Conservation (phyloP, 2,329 filamentous ascomycete species). For the Claviceps fusiformis region DNA sequence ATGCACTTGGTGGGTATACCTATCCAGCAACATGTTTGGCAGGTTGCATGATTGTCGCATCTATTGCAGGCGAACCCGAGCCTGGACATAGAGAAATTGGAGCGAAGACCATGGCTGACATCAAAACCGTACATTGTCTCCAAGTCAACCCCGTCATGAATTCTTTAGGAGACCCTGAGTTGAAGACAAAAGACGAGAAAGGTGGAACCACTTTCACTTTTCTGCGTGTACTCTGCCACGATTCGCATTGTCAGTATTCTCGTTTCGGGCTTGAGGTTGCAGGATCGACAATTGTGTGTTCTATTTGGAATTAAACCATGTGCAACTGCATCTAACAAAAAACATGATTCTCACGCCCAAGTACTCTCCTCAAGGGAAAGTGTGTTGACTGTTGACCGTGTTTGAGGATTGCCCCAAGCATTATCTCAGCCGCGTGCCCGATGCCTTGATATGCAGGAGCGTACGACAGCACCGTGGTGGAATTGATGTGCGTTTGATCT, state of each 20-base stretch:
- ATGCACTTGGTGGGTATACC: background rate
- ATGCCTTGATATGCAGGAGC: background rate
- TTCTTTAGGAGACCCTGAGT: background rate
- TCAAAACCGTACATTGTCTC: background rate
- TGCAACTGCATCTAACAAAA: background rate
- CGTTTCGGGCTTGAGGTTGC: background rate
- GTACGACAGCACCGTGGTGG: background rate
- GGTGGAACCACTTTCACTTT: background rate
- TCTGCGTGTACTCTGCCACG: background rate
- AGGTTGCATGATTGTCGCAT: background rate
- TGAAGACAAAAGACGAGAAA: background rate
- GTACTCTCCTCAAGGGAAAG: background rate
- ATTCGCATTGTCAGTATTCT: background rate
- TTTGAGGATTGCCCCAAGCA: background rate
- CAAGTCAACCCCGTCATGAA: background rate
- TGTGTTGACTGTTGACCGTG: background rate
- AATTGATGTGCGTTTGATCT: background rate
- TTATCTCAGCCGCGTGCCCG: background rate
- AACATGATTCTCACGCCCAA: background rate
- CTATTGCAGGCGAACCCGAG: background rate
- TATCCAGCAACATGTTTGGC: background rate
- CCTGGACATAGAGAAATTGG: background rate
- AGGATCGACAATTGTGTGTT: background rate
- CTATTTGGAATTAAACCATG: background rate
- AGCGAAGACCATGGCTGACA: background rate